Base-by-base conservation (phyloP, 2,329 filamentous ascomycete species). In the Cladobotryum protrusum region DNA sequence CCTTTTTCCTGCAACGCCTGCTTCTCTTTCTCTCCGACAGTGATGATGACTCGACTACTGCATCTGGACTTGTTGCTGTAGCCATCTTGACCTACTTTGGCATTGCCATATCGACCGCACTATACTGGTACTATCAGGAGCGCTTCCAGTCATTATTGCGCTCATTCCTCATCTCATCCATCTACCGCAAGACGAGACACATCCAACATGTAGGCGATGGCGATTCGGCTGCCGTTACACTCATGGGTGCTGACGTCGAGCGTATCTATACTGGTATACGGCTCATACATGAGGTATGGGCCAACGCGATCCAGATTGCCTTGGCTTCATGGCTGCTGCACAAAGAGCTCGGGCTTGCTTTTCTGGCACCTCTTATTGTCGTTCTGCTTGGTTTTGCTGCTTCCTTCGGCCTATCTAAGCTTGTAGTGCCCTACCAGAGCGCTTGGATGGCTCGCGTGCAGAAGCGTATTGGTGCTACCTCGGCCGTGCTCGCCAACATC, bases 241-340 rank as follows among this genome's bases (percentile, higher is more conserved):
- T 76, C 3, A 77, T 77, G 73, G 73, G 66, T 48, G 67, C 71
- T 3, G 74, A 78, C 43, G 61, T 76, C 11, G 73, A 75, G 50
- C 64, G 68, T 5, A 67, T 76, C 3, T 57, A 63, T 2, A 41
- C 55, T 0, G 72, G 69, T 1, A 59, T 66, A 4, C 49, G 56
- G 3, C 55, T 50, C 2, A 50, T 72, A 29, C 74, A 75, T 44
- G 67, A 73, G 24, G 50, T 68, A 4, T 74, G 71, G 72, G 68
- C 64, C 0, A 67, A 59, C 39, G 46, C 63, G 0, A 52, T 76
- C 1, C 69, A 78, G 53, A 66, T 74, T 4, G 67, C 57, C 5
- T 47, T 79, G 2, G 71, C 70, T 0, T 69, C 70, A 43, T 80
- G 67, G 59, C 63, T 80, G 0, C 62, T 81, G 1, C 63, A 77